phyloP scores from a whole-genome alignment of 2,329 filamentous ascomycete genomes.

The Ramichloridium luteum region DNA sequence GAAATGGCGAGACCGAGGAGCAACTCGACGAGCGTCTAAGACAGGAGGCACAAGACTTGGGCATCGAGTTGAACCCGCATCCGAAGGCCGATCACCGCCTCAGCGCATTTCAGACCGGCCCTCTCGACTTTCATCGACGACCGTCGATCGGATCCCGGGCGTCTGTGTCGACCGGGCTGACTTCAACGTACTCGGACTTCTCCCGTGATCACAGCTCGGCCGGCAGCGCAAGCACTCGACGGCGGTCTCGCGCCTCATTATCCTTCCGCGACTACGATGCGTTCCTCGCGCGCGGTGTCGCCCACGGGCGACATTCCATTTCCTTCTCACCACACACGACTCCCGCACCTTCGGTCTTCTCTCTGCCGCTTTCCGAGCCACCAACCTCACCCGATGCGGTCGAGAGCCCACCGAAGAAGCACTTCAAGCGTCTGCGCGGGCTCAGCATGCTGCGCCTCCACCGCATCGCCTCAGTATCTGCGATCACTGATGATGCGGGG shows the following conservation, averaged over 20 bases:
- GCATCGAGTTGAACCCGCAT: no score
- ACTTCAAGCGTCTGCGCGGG: conserved; percentile 23
- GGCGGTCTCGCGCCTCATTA: conserved; percentile 16
- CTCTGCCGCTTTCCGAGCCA: conserved; percentile 19
- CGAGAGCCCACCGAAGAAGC: conserved; percentile 15
- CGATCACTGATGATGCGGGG: conserved; percentile 12
- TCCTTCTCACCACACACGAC: conserved; percentile 21
- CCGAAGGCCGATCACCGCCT: no score
- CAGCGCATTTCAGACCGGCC: no score
- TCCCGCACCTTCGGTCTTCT: conserved; percentile 22
- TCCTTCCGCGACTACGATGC: conserved; percentile 25
- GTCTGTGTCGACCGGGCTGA: conserved; percentile 24
- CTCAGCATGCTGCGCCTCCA: conserved; percentile 21
- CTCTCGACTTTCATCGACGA: no score
- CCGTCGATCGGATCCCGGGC: conserved; percentile 13
- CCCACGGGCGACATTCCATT: conserved; percentile 17
- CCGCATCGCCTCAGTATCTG: conserved; percentile 17
- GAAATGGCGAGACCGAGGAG: conserved; percentile 20
- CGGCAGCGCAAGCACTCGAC: no score
- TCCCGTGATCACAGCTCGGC: conserved; percentile 18
- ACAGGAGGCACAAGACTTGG: conserved; percentile 18
- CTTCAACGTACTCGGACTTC: conserved; percentile 22
- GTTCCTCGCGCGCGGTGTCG: conserved; percentile 18
- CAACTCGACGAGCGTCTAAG: conserved; percentile 18
- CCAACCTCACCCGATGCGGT: conserved; percentile 17